Conservation (phyloP, 371 early-diverging fungal species). For the Apophysomyces trapeziformis region DNA sequence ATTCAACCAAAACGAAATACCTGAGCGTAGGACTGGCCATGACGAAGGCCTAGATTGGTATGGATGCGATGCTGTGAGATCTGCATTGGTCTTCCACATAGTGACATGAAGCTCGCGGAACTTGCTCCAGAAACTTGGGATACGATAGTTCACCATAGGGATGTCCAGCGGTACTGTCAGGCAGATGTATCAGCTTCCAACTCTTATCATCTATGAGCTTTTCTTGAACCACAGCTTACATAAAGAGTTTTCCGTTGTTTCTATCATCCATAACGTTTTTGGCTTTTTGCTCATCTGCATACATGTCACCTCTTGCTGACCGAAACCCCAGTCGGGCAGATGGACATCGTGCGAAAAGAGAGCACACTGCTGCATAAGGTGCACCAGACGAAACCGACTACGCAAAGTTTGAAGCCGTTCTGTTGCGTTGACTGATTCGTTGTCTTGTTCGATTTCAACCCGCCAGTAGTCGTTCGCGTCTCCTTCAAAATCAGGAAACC, state of each 20-base stretch:
- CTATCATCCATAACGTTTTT: constrained; percentile 74
- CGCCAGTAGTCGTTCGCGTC: constrained; percentile 75
- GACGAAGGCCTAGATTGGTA: constrained; percentile 81
- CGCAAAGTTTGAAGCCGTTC: constrained; percentile 67
- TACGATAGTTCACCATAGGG: constrained; percentile 48
- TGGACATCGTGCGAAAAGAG: constrained; percentile 83
- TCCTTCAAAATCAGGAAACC: constrained; percentile 48
- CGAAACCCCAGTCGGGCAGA: constrained; percentile 97
- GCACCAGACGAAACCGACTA: constrained; percentile 77
- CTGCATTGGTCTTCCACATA: constrained; percentile 87
- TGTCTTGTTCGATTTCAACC: constrained; percentile 71
- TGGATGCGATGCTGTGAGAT: constrained; percentile 84
- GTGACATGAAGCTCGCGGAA: constrained; percentile 79
- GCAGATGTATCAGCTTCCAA: neutral
- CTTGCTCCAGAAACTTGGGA: constrained; percentile 74
- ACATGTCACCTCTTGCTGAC: constrained; percentile 94
- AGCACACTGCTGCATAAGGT: constrained; percentile 74
- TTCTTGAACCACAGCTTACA: constrained; percentile 43
- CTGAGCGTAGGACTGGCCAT: constrained; percentile 88
- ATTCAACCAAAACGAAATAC: constrained; percentile 91
- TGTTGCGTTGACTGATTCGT: constrained; percentile 59
- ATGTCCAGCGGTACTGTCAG: constrained; percentile 45
- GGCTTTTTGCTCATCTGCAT: constrained; percentile 68
- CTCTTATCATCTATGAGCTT: neutral
- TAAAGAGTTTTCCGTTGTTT: constrained; percentile 51